Evolutionary conservation across 352 stramenopile species (phyloP).

Genomic region (Phytophthora colocasiae): DNA sequence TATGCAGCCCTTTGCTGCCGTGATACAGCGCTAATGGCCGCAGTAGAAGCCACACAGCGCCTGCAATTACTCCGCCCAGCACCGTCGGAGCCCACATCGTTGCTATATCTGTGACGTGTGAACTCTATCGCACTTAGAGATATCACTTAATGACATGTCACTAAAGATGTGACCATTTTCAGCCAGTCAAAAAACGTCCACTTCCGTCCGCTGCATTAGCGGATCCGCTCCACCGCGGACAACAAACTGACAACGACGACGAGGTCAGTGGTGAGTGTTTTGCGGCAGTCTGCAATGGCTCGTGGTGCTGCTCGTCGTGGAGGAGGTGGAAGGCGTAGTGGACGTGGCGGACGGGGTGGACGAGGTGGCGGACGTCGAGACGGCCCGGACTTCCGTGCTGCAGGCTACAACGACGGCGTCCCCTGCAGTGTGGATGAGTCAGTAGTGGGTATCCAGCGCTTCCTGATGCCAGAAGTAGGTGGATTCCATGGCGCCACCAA

Average conservation of each 20-base stretch:
- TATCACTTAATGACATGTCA: constrained; percentile 12
- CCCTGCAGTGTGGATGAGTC: constrained; percentile 80
- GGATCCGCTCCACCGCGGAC: constrained; percentile 11
- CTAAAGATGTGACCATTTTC: constrained; percentile 8
- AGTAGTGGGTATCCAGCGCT: constrained; percentile 77
- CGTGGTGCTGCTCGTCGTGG: constrained; percentile 29
- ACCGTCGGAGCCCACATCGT: constrained; percentile 24
- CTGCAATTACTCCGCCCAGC: neutral
- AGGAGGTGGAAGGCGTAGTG: constrained; percentile 32
- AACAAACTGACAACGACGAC: constrained; percentile 13
- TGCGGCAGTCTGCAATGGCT: constrained; percentile 32
- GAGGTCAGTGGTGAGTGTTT: constrained; percentile 10
- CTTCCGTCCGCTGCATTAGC: constrained; percentile 13
- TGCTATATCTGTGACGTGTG: constrained; percentile 24
- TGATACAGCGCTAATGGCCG: constrained; percentile 21
- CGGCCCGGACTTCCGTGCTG: constrained; percentile 54
- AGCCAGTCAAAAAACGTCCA: constrained; percentile 32
- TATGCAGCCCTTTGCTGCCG: constrained; percentile 3
- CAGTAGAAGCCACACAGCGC: constrained; percentile 19
- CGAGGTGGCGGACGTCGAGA: constrained; percentile 30
- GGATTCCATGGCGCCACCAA: constrained; percentile 91
- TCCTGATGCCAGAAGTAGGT: constrained; percentile 59
- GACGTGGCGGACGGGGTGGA: constrained; percentile 30
- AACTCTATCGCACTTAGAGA: constrained; percentile 12
- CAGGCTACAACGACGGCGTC: constrained; percentile 80